These are phyloP conservation scores for Alternaria arbusti DNA, from an alignment of 2,329 filamentous ascomycete species.

Conservation along the genomic window DNA sequence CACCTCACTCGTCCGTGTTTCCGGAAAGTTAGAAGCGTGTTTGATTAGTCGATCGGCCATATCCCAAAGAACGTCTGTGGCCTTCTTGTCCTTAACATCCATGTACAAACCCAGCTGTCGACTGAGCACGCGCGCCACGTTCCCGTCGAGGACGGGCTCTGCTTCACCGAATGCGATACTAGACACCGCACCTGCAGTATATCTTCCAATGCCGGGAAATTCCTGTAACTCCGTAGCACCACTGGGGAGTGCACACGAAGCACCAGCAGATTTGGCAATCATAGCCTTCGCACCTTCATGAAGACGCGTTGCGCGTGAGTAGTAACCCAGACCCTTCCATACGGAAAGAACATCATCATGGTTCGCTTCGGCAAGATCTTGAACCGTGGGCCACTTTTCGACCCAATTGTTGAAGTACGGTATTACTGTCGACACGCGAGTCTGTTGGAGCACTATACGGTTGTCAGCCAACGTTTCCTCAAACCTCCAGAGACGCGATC, in stretches of 20 bases:
- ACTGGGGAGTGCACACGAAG: conserved; percentile 58
- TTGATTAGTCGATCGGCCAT: conserved; percentile 64
- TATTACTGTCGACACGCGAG: conserved; percentile 66
- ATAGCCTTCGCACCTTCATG: conserved; percentile 63
- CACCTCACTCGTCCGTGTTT: conserved; percentile 53
- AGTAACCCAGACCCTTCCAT: conserved; percentile 69
- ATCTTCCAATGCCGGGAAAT: conserved; percentile 66
- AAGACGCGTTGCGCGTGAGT: conserved; percentile 67
- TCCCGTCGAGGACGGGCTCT: conserved; percentile 68
- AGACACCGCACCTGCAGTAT: conserved; percentile 68
- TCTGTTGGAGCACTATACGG: conserved; percentile 66
- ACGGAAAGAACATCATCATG: conserved; percentile 64
- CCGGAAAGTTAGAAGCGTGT: conserved; percentile 51
- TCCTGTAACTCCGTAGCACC: conserved; percentile 54
- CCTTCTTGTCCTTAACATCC: conserved; percentile 64
- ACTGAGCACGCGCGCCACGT: conserved; percentile 66
- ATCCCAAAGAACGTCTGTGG: conserved; percentile 63
- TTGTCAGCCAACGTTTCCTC: background rate
- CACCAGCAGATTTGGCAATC: conserved; percentile 44
- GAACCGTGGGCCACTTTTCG: conserved; percentile 65
- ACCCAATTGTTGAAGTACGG: conserved; percentile 71
- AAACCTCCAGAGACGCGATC: background rate
- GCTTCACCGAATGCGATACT: conserved; percentile 67
- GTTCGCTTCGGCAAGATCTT: conserved; percentile 60
- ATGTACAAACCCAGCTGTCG: conserved; percentile 65